Conservation (phyloP, 805 yeast species). For the Metschnikowia cerradonensis region DNA sequence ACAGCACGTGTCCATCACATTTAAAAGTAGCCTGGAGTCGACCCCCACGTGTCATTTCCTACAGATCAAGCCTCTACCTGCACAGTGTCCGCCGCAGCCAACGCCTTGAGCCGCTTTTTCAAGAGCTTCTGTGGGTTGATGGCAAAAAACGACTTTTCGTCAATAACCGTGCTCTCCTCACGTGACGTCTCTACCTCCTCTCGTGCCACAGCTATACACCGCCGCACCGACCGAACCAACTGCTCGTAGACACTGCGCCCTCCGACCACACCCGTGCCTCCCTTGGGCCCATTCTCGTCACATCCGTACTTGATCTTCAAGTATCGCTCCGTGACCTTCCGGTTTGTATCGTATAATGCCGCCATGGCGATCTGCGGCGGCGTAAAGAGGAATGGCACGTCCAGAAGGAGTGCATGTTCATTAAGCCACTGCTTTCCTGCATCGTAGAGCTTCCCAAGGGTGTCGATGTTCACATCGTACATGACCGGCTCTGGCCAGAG, state of each 20-base stretch:
- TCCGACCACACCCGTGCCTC: constrained; percentile 5
- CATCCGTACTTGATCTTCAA: constrained; percentile 50
- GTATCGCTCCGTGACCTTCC: constrained; percentile 60
- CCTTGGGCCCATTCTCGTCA: constrained; percentile 8
- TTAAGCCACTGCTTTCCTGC: constrained; percentile 60
- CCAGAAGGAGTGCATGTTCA: constrained; percentile 64
- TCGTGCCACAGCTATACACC: constrained; percentile 48
- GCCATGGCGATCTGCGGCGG: constrained; percentile 97
- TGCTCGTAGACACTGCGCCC: constrained; percentile 37
- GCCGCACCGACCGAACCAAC: constrained; percentile 42
- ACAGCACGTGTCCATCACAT: no score
- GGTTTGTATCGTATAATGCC: constrained; percentile 66
- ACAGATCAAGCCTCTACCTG: not conserved
- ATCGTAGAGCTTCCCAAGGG: constrained; percentile 68
- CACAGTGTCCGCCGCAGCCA: constrained; percentile 1
- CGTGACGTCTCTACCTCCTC: constrained; percentile 42
- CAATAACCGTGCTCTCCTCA: constrained; percentile 60
- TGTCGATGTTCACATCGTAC: constrained; percentile 46
- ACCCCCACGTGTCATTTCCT: no score
- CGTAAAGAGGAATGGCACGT: constrained; percentile 70
- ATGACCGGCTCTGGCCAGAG: constrained; percentile 39
- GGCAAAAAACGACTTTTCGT: constrained; percentile 59
- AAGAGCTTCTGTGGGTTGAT: constrained; percentile 53
- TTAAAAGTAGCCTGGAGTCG: no score
- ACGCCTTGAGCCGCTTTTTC: constrained; percentile 38